These are phyloP conservation scores for Geotrichum europaeum DNA, from an alignment of 1,139 yeast genomes.

Conservation along the genomic window DNA sequence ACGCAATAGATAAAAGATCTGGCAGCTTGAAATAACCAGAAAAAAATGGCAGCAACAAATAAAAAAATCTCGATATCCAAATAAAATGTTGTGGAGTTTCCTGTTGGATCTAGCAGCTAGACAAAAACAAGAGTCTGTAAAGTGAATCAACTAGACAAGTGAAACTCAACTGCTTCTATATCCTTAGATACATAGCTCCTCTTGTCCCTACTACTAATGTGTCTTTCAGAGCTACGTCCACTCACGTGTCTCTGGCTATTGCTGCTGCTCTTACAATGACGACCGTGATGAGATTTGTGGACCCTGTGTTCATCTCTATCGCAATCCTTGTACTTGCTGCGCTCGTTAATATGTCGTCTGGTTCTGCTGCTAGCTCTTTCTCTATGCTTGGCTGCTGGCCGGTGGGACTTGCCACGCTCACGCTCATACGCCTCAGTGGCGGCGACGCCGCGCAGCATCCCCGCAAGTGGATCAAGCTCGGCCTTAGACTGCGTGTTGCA, in stretches of 20 bases:
- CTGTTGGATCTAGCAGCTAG: too few species aligned
- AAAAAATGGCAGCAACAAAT: too few species aligned
- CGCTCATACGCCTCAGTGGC: background rate
- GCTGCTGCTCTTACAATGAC: background rate
- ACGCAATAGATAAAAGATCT: too few species aligned
- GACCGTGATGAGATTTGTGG: background rate
- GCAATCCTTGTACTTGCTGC: background rate
- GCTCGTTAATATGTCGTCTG: background rate
- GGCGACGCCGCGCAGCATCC: background rate
- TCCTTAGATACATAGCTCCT: background rate
- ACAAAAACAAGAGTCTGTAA: background rate
- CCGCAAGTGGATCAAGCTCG: slow-evolving; percentile 2
- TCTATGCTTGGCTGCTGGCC: background rate
- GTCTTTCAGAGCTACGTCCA: background rate
- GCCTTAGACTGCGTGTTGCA: background rate
- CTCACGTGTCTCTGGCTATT: background rate
- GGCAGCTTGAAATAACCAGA: too few species aligned
- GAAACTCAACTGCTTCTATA: too few species aligned
- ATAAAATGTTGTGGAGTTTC: too few species aligned
- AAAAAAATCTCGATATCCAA: too few species aligned
- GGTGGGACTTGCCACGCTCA: background rate
- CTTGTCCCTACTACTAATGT: background rate
- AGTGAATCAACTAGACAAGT: background rate
- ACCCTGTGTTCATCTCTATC: background rate
- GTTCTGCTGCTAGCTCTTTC: background rate